Conservation (phyloP, 257 asterid genomes). For the Rehmannia glutinosa region DNA sequence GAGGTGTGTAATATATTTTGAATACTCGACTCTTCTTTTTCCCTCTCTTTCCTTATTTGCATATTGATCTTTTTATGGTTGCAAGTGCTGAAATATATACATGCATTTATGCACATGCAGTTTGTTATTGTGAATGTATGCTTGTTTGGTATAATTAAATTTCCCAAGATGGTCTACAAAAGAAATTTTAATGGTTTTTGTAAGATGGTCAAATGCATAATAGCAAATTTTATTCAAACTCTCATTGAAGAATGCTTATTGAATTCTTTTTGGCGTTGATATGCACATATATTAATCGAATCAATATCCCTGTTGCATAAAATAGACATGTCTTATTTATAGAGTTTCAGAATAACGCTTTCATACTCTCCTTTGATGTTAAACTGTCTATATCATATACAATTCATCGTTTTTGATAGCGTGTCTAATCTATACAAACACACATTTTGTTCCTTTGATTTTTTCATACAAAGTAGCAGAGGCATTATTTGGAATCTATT, state of each 20-base stretch:
- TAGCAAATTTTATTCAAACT: not conserved
- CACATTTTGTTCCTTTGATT: too few species aligned
- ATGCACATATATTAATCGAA: too few species aligned
- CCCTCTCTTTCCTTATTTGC: not conserved
- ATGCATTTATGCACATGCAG: too few species aligned
- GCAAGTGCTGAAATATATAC: too few species aligned
- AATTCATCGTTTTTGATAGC: not conserved
- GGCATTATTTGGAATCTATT: not conserved
- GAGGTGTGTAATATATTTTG: conserved; percentile 46
- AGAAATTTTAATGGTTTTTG: not conserved
- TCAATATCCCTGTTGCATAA: too few species aligned
- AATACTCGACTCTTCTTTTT: not conserved
- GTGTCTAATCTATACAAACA: not conserved
- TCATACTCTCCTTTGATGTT: not conserved
- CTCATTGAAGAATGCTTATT: not conserved
- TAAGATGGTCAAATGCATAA: not conserved
- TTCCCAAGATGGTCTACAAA: too few species aligned
- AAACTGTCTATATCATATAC: not conserved
- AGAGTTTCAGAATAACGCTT: not conserved
- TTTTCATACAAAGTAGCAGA: not conserved
- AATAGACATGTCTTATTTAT: not conserved
- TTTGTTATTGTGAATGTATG: not conserved
- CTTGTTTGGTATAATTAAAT: not conserved
- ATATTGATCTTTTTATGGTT: not conserved
- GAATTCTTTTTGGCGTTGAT: too few species aligned